Conservation (phyloP, 1,284 basidiomycete genomes). For the Ceratobasidium theobromae region DNA sequence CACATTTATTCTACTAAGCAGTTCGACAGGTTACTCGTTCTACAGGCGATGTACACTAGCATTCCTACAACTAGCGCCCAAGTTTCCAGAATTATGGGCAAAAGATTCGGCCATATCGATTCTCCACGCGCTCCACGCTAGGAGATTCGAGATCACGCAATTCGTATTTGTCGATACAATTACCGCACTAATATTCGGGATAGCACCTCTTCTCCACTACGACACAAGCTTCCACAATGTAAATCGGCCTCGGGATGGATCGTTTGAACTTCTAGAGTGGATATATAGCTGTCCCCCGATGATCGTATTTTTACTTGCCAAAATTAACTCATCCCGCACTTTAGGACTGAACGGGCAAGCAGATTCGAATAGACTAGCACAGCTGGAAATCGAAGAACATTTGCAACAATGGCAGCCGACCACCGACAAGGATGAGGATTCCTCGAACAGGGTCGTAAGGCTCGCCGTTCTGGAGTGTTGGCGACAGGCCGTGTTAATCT, state of each 20-base stretch:
- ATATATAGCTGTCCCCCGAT: slow-evolving; percentile 3
- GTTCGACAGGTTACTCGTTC: not conserved
- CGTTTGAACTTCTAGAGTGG: not conserved
- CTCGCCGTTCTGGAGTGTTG: slow-evolving; percentile 3
- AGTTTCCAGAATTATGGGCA: not conserved
- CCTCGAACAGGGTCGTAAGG: not conserved
- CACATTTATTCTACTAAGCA: not conserved
- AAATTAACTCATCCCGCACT: not conserved
- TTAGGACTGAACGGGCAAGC: not conserved
- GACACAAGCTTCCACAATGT: not conserved
- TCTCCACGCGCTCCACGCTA: not conserved
- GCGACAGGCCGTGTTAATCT: not conserved
- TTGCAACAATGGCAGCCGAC: not conserved
- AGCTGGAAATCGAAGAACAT: not conserved
- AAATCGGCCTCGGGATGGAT: not conserved
- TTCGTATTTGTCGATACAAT: not conserved
- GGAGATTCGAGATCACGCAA: not conserved
- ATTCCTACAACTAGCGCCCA: not conserved
- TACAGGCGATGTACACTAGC: not conserved
- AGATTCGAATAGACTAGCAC: not conserved
- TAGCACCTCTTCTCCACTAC: not conserved
- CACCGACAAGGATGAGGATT: not conserved
- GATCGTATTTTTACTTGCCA: not conserved
- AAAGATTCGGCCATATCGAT: not conserved
- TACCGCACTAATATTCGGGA: not conserved